Evolutionary conservation across 345 rosid genomes (phyloP).

Genomic region (Pistacia vera): DNA sequence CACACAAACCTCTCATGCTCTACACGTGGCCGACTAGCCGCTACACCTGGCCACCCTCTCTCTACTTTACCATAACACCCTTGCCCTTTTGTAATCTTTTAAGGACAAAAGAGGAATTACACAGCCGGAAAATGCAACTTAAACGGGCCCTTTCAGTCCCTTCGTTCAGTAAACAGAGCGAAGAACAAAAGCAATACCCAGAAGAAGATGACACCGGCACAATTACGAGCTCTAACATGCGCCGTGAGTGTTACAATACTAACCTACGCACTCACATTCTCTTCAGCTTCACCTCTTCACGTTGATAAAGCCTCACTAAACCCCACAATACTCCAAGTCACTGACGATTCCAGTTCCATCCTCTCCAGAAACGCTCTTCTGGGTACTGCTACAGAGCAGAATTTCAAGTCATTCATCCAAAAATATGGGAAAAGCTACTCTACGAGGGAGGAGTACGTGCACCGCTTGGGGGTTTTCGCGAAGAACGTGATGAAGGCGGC

Average conservation of each 20-base stretch:
- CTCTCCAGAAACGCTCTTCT: slow-evolving; percentile 27
- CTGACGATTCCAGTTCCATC: too few relatives aligned
- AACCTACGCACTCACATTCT: slow-evolving; percentile 23
- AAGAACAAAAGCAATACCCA: neutral
- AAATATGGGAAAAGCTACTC: slow-evolving; percentile 59
- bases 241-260: slow-evolving; percentile 10
- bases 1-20: neutral
- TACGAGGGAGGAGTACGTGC: slow-evolving; percentile 64
- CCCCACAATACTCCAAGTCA: too few relatives aligned
- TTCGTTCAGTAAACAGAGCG: too few relatives aligned
- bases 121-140: neutral
- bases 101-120: slow-evolving; percentile 5
- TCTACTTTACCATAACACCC: neutral
- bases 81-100: neutral
- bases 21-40: neutral
- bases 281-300: neutral
- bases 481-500: slow-evolving; percentile 70
- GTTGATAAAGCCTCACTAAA: too few relatives aligned
- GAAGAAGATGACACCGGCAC: slow-evolving; percentile 5
- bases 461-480: slow-evolving; percentile 70
- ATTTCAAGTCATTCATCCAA: slow-evolving; percentile 57
- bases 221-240: neutral
- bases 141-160: neutral
- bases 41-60: too few relatives aligned
- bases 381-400: slow-evolving; percentile 47